Conservation (phyloP, 1,284 basidiomycete genomes). For the Sphagnurus paluster region DNA sequence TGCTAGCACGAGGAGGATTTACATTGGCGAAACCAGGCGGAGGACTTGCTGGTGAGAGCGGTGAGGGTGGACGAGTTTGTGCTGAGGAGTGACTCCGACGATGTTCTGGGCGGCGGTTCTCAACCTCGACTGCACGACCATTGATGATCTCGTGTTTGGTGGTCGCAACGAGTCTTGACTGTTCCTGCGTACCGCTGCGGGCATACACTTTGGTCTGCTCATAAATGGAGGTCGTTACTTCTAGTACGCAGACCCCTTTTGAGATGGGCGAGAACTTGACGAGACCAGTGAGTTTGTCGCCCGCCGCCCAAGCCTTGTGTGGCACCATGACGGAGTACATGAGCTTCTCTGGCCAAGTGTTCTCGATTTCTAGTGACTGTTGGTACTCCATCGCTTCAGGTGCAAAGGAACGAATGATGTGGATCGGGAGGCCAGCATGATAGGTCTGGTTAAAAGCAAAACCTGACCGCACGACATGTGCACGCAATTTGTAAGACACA, state of each 20-base stretch:
- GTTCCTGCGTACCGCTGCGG: constrained; percentile 58
- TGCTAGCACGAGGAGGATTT: constrained; percentile 2
- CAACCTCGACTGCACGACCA: constrained; percentile 54
- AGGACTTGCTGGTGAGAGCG: constrained; percentile 14
- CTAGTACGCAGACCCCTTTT: constrained; percentile 80
- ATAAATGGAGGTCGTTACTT: constrained; percentile 68
- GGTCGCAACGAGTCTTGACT: constrained; percentile 62
- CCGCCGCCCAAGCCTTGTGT: constrained; percentile 90
- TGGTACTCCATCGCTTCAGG: constrained; percentile 90
- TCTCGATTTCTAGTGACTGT: constrained; percentile 92
- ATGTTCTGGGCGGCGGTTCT: constrained; percentile 3
- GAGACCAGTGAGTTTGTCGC: constrained; percentile 78
- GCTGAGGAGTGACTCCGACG: constrained; percentile 3
- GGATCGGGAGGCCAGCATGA: constrained; percentile 60
- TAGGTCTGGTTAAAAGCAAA: constrained; percentile 67
- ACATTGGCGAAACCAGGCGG: constrained; percentile 1
- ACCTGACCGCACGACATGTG: constrained; percentile 74
- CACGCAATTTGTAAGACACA: constrained; percentile 86
- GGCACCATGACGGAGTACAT: constrained; percentile 89
- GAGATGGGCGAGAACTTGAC: constrained; percentile 86
- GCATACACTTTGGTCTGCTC: constrained; percentile 73
- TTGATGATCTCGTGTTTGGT: constrained; percentile 72
- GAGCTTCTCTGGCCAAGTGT: constrained; percentile 94
- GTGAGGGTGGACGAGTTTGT: constrained; percentile 7
- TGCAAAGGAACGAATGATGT: constrained; percentile 73